Percentiles rank a stretch among this genome's conserved stretches.
Conservation (phyloP, 345 rosid species). For the Streptanthus diversifolius region DNA sequence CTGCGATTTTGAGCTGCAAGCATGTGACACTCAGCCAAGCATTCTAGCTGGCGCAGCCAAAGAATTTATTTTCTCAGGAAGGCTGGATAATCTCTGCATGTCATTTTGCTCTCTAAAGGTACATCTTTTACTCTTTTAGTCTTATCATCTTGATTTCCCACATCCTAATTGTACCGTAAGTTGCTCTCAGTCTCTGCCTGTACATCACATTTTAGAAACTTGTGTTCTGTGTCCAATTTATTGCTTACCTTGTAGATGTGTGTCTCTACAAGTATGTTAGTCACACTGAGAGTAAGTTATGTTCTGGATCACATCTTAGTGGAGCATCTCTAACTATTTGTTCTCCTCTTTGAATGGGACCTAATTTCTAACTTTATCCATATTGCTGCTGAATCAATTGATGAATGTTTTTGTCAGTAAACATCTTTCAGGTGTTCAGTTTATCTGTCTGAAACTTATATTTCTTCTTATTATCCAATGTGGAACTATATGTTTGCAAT, state of each 20-base stretch:
- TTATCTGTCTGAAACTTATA: not conserved
- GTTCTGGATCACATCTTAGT: not conserved
- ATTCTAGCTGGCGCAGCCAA: conserved; percentile 74
- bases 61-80: conserved; percentile 90
- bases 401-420: not conserved
- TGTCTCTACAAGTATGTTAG: not conserved
- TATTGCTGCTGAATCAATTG: not conserved
- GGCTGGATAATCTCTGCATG: conserved; percentile 98
- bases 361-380: not conserved
- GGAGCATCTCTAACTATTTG: not conserved
- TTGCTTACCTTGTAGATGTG: not conserved
- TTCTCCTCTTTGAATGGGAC: not conserved
- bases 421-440: not conserved
- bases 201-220: not conserved
- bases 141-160: not conserved
- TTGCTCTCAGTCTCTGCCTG: not conserved
- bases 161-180: not conserved
- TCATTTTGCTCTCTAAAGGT: conserved; percentile 94
- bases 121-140: not conserved
- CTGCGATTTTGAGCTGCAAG: conserved; percentile 94
- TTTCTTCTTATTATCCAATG: not conserved
- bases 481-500: not conserved
- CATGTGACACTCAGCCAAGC: conserved; percentile 95
- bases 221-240: not conserved
- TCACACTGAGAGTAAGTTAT: not conserved